Percentiles rank a stretch among this genome's conserved stretches.
phyloP scores from a whole-genome alignment of 495 filamentous ascomycete species.

The Talaromyces borbonicus region DNA sequence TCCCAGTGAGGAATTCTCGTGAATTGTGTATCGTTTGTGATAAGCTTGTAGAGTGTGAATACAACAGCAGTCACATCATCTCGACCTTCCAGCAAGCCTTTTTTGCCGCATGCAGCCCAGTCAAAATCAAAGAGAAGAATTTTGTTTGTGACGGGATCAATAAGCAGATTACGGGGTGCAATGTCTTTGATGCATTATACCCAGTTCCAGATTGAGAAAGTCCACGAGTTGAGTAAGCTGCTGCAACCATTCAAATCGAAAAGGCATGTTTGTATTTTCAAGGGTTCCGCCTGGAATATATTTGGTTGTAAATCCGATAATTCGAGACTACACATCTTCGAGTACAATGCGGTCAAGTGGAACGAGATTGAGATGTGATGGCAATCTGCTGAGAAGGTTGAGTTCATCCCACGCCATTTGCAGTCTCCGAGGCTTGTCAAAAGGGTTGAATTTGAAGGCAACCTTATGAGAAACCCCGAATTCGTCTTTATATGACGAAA shows the following conservation, averaged over 20 bases:
- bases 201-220: constrained; percentile 27
- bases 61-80: constrained; percentile 29
- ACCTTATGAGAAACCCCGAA: constrained; percentile 9
- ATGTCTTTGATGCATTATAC: constrained; percentile 19
- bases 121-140: constrained; percentile 34
- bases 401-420: constrained; percentile 26
- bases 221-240: constrained; percentile 28
- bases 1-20: constrained; percentile 14
- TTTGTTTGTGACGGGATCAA: constrained; percentile 19
- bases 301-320: constrained; percentile 30
- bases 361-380: constrained; percentile 24
- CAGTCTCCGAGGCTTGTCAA: constrained; percentile 10
- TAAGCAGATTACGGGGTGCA: constrained; percentile 20
- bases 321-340: constrained; percentile 20
- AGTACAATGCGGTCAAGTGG: constrained; percentile 28
- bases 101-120: constrained; percentile 16
- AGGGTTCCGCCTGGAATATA: constrained; percentile 25
- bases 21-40: constrained; percentile 23
- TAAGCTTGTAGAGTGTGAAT: constrained; percentile 31
- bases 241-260: constrained; percentile 28
- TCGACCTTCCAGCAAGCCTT: constrained; percentile 13
- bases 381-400: constrained; percentile 22
- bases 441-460: constrained; percentile 16
- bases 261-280: constrained; percentile 14
- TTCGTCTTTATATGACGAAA: constrained; percentile 12